Base-by-base conservation (phyloP, 2,329 filamentous ascomycete genomes). In the Fusarium liriodendri region DNA sequence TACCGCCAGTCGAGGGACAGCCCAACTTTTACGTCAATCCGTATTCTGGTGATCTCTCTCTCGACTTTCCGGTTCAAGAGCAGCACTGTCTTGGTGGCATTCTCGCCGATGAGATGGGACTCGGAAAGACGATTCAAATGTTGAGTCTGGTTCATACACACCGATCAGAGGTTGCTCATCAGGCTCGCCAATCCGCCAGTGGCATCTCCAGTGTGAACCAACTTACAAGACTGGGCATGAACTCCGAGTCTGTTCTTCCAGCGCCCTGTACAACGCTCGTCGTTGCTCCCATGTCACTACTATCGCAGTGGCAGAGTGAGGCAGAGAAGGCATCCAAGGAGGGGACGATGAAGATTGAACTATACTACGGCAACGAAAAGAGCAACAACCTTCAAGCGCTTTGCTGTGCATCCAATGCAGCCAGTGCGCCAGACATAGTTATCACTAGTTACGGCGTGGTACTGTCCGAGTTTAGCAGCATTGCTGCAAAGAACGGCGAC, bases 101-200 rank as follows among this genome's bases (percentile, higher is more conserved):
- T 66, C 85, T 99, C 47, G 97, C 97, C 10, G 97, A 99, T 78
- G 94, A 98, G 83, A 99, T 99, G 97, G 97, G 97, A 55, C 87
- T 99, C 2, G 97, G 97, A 37, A 99, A 99, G 85, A 99, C 97
- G 0, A 98, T 99, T 62, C 96, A 99, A 80, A 98, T 99, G 95
- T 90, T 99, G 71, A 97, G 95, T 83, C 85, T 99, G 59, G 89
- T 99, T 6, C 97, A 99, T 80, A 90, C 94, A 0, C 94, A 98
- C 80, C 91, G 89, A 71, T 92, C 91, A 5, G 87, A 92, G 25
- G 79, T 86, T 16, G 84, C 86, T 5, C 78, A 82, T 16, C 79
- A 81, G 27, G 80, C 83, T 22, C 83, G 84, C n/a, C 74, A 78
- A 7, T 70, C 82, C 33, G 72, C 67, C 10, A 72, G 71, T 4